Percentiles rank a stretch among this genome's conserved stretches.
Evolutionary conservation across 306 rosid genomes (phyloP).

Genomic region (Corylus americana): DNA sequence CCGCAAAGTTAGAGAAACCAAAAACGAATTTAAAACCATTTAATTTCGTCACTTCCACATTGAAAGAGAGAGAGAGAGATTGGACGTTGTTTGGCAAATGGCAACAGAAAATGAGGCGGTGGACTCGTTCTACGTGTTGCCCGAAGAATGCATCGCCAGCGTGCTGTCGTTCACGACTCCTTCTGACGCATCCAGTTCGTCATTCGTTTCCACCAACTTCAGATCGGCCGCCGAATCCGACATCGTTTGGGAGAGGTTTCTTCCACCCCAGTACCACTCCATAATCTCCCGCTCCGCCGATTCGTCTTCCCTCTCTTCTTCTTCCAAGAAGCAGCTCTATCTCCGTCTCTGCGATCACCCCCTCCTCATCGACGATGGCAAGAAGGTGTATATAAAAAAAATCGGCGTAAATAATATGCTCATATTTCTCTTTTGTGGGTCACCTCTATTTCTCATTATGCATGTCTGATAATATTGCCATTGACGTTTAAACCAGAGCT

Average conservation of each 20-base stretch:
- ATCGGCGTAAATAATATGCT: too few species aligned
- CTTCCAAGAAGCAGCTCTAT: slow-evolving; percentile 61
- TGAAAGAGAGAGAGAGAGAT: too few species aligned
- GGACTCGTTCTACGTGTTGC: slow-evolving; percentile 41
- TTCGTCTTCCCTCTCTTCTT: not conserved
- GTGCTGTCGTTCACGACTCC: slow-evolving; percentile 70
- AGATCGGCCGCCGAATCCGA: slow-evolving; percentile 78
- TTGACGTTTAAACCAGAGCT: slow-evolving; percentile 44
- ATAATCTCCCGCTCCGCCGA: slow-evolving; percentile 28
- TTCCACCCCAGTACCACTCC: slow-evolving; percentile 45
- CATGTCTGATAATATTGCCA: not conserved
- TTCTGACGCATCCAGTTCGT: slow-evolving; percentile 51
- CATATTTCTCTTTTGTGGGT: too few species aligned
- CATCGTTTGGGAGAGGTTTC: slow-evolving; percentile 69
- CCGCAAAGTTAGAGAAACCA: too few species aligned
- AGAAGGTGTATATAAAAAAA: slow-evolving; percentile 39
- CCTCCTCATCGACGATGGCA: slow-evolving; percentile 56
- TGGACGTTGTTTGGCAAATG: not conserved
- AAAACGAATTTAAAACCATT: too few species aligned
- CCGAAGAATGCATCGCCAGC: slow-evolving; percentile 70
- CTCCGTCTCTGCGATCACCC: slow-evolving; percentile 50
- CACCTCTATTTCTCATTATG: too few species aligned
- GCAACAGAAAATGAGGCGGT: not conserved
- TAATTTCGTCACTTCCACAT: too few species aligned
- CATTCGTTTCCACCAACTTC: slow-evolving; percentile 54